Percentiles rank a stretch among this genome's conserved stretches.
These are phyloP conservation scores for Aureobasidium sp. DNA, from an alignment of 2,329 filamentous ascomycete species.

Conservation along the genomic window DNA sequence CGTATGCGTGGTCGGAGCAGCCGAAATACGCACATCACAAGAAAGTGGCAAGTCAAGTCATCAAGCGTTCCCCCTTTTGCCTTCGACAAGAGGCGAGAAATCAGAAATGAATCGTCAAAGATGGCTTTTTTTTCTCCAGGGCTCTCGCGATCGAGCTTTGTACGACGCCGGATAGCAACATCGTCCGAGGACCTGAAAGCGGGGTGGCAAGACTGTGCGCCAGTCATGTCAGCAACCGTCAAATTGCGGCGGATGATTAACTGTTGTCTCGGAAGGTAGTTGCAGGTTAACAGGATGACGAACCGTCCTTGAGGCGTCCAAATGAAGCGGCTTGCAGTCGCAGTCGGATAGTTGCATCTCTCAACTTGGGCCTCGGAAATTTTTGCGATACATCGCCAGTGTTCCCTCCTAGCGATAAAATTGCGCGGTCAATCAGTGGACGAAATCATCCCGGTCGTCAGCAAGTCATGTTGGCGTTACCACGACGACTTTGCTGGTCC, in stretches of 20 bases:
- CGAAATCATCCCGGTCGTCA: constrained; percentile 2
- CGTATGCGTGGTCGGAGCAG: neutral
- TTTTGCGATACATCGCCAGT: constrained; percentile 9
- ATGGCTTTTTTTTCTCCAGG: neutral
- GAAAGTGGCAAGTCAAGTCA: neutral
- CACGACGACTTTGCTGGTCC: constrained; percentile 5
- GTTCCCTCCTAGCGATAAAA: neutral
- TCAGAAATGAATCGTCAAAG: neutral
- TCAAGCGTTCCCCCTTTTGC: neutral
- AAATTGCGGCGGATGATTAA: neutral
- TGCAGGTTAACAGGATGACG: constrained; percentile 1
- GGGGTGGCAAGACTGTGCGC: constrained; percentile 8
- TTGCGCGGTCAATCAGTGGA: neutral
- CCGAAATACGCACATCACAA: neutral
- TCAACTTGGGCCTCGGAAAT: neutral
- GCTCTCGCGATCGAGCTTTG: neutral
- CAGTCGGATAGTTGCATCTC: neutral
- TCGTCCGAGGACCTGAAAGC: neutral
- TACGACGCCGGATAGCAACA: constrained; percentile 7
- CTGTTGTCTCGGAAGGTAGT: neutral
- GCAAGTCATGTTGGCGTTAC: constrained; percentile 9
- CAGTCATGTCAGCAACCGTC: constrained; percentile 12
- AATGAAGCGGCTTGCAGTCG: constrained; percentile 11
- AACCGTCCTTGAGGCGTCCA: neutral
- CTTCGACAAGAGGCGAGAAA: neutral